These are phyloP conservation scores for Auriscalpium orientale DNA, from an alignment of 768 basidiomycete species.

Conservation along the genomic window DNA sequence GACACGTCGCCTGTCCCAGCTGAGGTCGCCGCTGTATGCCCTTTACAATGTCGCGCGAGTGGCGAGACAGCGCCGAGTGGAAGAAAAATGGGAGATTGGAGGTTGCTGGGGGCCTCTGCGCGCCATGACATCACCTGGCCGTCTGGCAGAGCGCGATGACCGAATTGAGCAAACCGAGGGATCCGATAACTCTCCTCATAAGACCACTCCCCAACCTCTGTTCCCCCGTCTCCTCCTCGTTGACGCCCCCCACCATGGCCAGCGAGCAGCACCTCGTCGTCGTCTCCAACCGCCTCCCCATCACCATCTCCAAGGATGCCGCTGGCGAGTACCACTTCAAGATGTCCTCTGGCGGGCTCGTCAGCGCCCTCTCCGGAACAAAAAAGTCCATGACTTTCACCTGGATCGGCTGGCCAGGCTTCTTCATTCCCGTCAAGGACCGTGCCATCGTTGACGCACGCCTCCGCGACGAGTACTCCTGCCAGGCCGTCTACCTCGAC, in stretches of 20 bases:
- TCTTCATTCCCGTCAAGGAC: constrained; percentile 90
- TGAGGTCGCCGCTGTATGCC: no score
- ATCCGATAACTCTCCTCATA: neutral
- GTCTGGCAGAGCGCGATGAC: neutral
- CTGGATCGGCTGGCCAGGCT: constrained; percentile 95
- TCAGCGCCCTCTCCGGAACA: constrained; percentile 93
- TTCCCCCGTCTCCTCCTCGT: constrained; percentile 1
- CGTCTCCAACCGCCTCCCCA: constrained; percentile 90
- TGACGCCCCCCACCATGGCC: constrained; percentile 24
- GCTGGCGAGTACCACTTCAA: constrained; percentile 94
- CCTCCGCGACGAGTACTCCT: constrained; percentile 90
- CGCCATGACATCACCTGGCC: no score
- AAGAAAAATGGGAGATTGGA: no score
- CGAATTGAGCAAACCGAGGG: neutral
- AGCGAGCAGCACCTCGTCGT: constrained; percentile 77
- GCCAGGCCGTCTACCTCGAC: constrained; percentile 95
- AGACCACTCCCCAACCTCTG: neutral
- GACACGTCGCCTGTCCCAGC: no score
- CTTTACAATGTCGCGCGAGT: no score
- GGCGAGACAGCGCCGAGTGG: no score
- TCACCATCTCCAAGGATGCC: constrained; percentile 92
- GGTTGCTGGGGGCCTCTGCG: no score
- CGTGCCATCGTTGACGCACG: constrained; percentile 86
- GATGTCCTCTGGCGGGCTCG: constrained; percentile 98
- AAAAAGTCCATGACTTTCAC: constrained; percentile 98